Evolutionary conservation across 2,329 filamentous ascomycete genomes (phyloP).

Genomic region (Fusarium sp.): DNA sequence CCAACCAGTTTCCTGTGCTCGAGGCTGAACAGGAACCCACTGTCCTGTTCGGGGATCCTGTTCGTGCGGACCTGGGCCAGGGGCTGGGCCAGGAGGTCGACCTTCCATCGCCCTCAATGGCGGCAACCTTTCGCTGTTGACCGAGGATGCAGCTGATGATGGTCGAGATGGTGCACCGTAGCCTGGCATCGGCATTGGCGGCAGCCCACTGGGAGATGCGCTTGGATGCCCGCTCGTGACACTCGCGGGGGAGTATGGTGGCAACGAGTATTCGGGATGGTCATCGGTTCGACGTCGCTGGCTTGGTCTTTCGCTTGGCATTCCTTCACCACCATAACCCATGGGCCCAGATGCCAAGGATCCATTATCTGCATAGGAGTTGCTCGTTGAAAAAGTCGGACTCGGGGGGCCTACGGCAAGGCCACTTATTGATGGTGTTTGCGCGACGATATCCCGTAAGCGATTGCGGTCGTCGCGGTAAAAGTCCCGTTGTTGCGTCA

Average conservation of each 20-base stretch:
- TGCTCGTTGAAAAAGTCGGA: slow-evolving; percentile 56
- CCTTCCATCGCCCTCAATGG: slow-evolving; percentile 62
- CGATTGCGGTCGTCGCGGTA: slow-evolving; percentile 80
- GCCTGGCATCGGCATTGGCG: slow-evolving; percentile 55
- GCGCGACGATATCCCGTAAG: slow-evolving; percentile 73
- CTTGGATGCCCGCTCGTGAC: slow-evolving; percentile 43
- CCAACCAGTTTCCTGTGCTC: slow-evolving; percentile 53
- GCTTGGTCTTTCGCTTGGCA: slow-evolving; percentile 59
- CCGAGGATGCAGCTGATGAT: slow-evolving; percentile 53
- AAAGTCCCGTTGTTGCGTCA: slow-evolving; percentile 67
- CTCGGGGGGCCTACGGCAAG: slow-evolving; percentile 66
- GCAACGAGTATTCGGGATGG: slow-evolving; percentile 56
- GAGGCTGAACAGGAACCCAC: slow-evolving; percentile 51
- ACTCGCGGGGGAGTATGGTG: slow-evolving; percentile 53
- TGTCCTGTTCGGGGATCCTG: slow-evolving; percentile 53
- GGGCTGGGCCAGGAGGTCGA: slow-evolving; percentile 38
- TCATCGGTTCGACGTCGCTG: slow-evolving; percentile 63
- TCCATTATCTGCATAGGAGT: slow-evolving; percentile 55
- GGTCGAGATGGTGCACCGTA: slow-evolving; percentile 56
- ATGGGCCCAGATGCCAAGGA: slow-evolving; percentile 49
- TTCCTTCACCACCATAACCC: slow-evolving; percentile 57
- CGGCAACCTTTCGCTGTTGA: slow-evolving; percentile 59
- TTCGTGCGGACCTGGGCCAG: slow-evolving; percentile 49
- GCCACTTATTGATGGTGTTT: slow-evolving; percentile 68
- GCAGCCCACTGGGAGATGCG: slow-evolving; percentile 54